phyloP scores from a whole-genome alignment of 1,139 yeast species.

The Waltiozyma solani region DNA sequence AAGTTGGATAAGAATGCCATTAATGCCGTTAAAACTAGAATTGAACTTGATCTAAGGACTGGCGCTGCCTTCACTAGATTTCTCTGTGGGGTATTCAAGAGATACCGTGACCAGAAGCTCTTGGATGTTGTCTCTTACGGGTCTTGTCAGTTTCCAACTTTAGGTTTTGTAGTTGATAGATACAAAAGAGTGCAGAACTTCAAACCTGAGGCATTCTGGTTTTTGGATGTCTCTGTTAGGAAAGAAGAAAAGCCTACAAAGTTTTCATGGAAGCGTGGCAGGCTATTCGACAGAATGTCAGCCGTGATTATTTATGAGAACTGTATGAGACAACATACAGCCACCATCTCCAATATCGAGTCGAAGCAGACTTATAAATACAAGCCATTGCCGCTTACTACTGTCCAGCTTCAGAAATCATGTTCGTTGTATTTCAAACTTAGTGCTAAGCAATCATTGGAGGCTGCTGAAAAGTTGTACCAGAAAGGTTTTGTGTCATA shows the following conservation, averaged over 20 bases:
- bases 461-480: slow-evolving; percentile 79
- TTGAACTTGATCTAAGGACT: slow-evolving; percentile 80
- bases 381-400: slow-evolving; percentile 85
- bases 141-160: slow-evolving; percentile 93
- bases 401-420: slow-evolving; percentile 88
- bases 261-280: slow-evolving; percentile 58
- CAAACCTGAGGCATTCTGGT: slow-evolving; percentile 76
- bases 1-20: slow-evolving; percentile 60
- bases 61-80: slow-evolving; percentile 87
- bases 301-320: slow-evolving; percentile 56
- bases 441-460: slow-evolving; percentile 76
- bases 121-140: slow-evolving; percentile 59
- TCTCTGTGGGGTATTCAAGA: slow-evolving; percentile 19
- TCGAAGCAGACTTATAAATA: slow-evolving; percentile 64
- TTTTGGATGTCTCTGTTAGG: slow-evolving; percentile 40
- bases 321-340: slow-evolving; percentile 43
- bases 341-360: slow-evolving; percentile 39
- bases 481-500: slow-evolving; percentile 82
- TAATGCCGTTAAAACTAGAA: slow-evolving; percentile 77
- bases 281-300: slow-evolving; percentile 62
- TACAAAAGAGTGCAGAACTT: slow-evolving; percentile 67
- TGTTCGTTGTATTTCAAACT: slow-evolving; percentile 68
- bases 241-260: slow-evolving; percentile 27
- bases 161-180: slow-evolving; percentile 95
- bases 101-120: slow-evolving; percentile 14